Evolutionary conservation across 331 rosid genomes (phyloP).

Genomic region (Telfairia occidentalis): DNA sequence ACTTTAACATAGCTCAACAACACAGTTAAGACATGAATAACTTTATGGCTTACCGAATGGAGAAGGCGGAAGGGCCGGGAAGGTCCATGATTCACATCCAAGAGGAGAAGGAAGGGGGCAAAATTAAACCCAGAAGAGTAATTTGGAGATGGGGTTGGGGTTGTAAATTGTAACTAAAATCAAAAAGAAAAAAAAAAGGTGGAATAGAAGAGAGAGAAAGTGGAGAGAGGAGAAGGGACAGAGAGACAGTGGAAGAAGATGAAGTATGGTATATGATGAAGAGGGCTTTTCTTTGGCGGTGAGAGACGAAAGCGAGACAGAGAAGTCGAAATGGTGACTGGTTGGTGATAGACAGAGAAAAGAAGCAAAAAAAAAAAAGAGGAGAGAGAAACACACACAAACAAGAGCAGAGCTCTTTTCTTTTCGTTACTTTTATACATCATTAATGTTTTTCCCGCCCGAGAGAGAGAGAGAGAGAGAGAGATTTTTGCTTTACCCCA

Average conservation of each 20-base stretch:
- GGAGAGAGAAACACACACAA: neutral
- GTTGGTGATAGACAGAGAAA: neutral
- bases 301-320: slow-evolving; percentile 11
- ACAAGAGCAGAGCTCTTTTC: neutral
- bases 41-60: slow-evolving; percentile 80
- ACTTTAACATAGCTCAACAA: neutral
- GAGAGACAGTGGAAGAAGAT: slow-evolving; percentile 6
- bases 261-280: neutral
- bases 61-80: slow-evolving; percentile 56
- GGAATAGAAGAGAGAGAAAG: too few relatives aligned
- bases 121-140: neutral
- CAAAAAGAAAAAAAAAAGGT: neutral
- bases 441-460: neutral
- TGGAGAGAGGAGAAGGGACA: neutral
- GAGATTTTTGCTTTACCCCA: slow-evolving; percentile 32
- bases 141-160: neutral
- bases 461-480: slow-evolving; percentile 13
- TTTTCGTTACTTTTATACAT: neutral
- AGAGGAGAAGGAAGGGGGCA: neutral
- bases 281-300: neutral
- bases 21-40: neutral
- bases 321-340: slow-evolving; percentile 14
- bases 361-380: neutral
- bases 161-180: too few relatives aligned
- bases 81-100: slow-evolving; percentile 39